phyloP scores from a whole-genome alignment of 1,284 basidiomycete species.

The Acaromyces ingoldii region DNA sequence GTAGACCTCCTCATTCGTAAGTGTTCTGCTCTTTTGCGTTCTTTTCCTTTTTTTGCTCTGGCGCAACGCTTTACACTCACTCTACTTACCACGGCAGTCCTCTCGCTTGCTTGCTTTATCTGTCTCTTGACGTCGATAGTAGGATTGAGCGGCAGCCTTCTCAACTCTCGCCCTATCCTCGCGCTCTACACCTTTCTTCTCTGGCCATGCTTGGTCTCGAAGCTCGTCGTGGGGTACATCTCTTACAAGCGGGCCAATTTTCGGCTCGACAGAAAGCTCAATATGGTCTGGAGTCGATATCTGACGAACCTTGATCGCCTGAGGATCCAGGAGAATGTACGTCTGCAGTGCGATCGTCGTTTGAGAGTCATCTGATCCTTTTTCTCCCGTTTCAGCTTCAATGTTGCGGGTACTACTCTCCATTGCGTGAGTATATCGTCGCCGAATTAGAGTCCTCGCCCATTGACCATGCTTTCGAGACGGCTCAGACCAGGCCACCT shows the following conservation, averaged over 20 bases:
- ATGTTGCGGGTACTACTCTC: constrained; percentile 51
- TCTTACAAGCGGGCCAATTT: constrained; percentile 46
- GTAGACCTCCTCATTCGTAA: constrained; percentile 13
- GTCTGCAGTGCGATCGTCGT: background rate
- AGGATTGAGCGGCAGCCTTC: constrained; percentile 43
- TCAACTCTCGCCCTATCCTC: constrained; percentile 50
- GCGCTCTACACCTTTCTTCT: constrained; percentile 51
- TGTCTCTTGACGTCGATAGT: constrained; percentile 59
- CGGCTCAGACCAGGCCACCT: constrained; percentile 36
- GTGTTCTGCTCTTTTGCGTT: background rate
- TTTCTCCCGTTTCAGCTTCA: constrained; percentile 22
- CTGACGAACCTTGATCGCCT: constrained; percentile 39
- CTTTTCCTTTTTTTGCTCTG: too few relatives aligned
- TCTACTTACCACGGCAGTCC: background rate
- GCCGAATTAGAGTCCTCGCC: too few relatives aligned
- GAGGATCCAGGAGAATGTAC: constrained; percentile 30
- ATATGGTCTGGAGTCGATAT: constrained; percentile 50
- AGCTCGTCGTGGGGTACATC: constrained; percentile 49
- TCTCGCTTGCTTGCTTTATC: constrained; percentile 13
- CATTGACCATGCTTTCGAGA: too few relatives aligned
- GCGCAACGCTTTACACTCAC: background rate
- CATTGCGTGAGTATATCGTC: constrained; percentile 48
- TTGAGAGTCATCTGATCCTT: background rate
- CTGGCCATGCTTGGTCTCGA: constrained; percentile 47
- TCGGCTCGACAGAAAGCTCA: constrained; percentile 49